These are phyloP conservation scores for Vitrella brassicaformis DNA, from an alignment of 73 alveolate species.

Conservation along the genomic window DNA sequence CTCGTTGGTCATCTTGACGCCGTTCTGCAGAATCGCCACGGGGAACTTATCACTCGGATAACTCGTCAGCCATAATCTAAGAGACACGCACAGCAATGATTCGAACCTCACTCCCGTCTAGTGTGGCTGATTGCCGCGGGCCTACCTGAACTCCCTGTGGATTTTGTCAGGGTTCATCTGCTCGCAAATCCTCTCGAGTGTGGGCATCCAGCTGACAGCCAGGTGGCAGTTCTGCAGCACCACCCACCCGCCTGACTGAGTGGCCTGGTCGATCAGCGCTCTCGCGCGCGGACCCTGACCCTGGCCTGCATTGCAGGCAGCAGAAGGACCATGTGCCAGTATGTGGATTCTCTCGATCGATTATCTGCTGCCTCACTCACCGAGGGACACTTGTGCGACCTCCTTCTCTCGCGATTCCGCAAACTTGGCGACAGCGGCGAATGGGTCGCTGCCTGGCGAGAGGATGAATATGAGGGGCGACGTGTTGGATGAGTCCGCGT, in stretches of 20 bases:
- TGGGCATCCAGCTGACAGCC: conserved; percentile 96
- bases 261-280: conserved; percentile 80
- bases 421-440: conserved; percentile 73
- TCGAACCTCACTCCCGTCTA: no score
- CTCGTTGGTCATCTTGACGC: conserved; percentile 98
- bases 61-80: conserved; percentile 98
- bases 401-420: conserved; percentile 77
- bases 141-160: background rate
- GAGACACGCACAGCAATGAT: no score
- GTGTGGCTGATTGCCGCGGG: no score
- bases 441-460: conserved; percentile 98
- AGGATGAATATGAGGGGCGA: conserved; percentile 95
- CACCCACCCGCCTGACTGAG: conserved; percentile 96
- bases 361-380: conserved; percentile 1
- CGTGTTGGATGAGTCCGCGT: conserved; percentile 77
- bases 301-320: no score
- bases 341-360: no score
- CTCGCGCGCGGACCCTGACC: conserved; percentile 97
- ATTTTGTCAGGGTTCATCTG: conserved; percentile 53
- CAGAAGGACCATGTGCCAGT: no score
- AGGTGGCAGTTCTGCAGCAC: conserved; percentile 96
- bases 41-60: conserved; percentile 98
- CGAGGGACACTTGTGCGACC: conserved; percentile 74
- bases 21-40: conserved; percentile 93
- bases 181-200: conserved; percentile 89